Conservation (phyloP, 805 yeast species). For the Teunomyces tritomae region DNA sequence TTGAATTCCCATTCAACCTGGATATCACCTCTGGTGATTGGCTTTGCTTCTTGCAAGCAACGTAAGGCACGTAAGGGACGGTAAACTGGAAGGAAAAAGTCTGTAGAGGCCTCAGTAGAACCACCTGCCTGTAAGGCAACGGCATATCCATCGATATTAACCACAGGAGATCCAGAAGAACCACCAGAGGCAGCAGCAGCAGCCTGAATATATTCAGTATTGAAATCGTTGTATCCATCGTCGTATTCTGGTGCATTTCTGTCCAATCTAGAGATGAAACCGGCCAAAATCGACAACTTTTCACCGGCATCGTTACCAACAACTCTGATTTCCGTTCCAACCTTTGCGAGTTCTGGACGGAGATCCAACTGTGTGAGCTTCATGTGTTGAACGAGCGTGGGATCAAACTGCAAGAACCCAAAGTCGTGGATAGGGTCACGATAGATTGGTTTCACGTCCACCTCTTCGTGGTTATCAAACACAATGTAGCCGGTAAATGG, state of each 20-base stretch:
- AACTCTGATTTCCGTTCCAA: conserved; percentile 92
- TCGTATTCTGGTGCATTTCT: conserved; percentile 96
- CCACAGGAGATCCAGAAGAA: conserved; percentile 95
- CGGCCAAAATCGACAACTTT: conserved; percentile 82
- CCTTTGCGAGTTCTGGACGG: conserved; percentile 78
- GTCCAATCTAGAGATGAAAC: conserved; percentile 80
- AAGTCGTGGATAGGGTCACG: conserved; percentile 96
- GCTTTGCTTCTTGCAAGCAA: conserved; percentile 58
- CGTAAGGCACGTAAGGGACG: conserved; percentile 78
- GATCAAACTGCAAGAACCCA: conserved; percentile 82
- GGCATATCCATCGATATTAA: conserved; percentile 79
- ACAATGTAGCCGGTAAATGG: conserved; percentile 91
- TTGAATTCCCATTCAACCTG: conserved; percentile 86
- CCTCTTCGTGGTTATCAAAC: conserved; percentile 93
- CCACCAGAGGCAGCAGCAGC: conserved; percentile 97
- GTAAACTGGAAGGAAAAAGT: conserved; percentile 83
- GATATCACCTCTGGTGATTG: conserved; percentile 85
- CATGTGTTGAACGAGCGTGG: conserved; percentile 70
- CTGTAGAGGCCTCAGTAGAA: conserved; percentile 85
- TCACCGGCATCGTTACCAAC: conserved; percentile 98
- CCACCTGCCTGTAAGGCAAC: conserved; percentile 97
- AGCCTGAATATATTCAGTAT: conserved; percentile 91
- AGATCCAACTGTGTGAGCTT: conserved; percentile 61
- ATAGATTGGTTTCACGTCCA: conserved; percentile 78
- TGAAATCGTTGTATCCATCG: conserved; percentile 85